Base-by-base conservation (phyloP, 345 rosid species). In the Mallotus nudiflorus region DNA sequence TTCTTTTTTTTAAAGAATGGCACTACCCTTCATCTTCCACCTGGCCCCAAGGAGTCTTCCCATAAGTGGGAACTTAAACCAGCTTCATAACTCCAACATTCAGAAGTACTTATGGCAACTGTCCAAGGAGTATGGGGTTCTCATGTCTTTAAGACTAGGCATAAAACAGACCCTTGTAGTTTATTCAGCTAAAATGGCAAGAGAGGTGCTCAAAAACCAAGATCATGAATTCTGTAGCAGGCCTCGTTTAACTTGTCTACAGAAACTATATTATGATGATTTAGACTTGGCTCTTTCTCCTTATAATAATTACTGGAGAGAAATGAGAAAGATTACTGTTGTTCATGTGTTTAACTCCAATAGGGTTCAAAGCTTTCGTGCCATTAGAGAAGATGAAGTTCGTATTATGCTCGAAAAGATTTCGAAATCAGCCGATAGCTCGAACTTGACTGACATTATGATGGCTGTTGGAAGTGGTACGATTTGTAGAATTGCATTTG, bases 171-270 rank as follows among this genome's bases (percentile, higher is more conserved):
- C 51, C 9, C 52, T 62, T 10, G 33, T 42, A 42, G 20, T 62
- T 19, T 62, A 52, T 11, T 62, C 67, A 42, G 52, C 67, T 0
- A 39, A 62, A 62, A 62, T 62, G 67, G 67, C 67, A 2, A 12
- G 33, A 62, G 35, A 42, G 33, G 52, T 62, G 2, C 3, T 42
- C 52, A 29, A 28, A 58, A 58, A 40, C 40, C 40, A 58, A 2
- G 62, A 58, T 28, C 40, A 29, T 57, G 33, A 24, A 31, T 57
- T 57, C n/a, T 57, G 62, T 28, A 57, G 40, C 9, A 57, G 62
- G 4, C 62, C 62, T 11, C 18, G 9, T 16, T 57, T 57, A 6
- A 16, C 14, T 29, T 10, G 62, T 18, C 62, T 28, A 4, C 39
- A 29, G 9, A 28, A 4, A 31, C 1, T 57, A 3, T 28, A 39